phyloP scores from a whole-genome alignment of 805 yeast genomes.

The Ogataea nonfermentans region DNA sequence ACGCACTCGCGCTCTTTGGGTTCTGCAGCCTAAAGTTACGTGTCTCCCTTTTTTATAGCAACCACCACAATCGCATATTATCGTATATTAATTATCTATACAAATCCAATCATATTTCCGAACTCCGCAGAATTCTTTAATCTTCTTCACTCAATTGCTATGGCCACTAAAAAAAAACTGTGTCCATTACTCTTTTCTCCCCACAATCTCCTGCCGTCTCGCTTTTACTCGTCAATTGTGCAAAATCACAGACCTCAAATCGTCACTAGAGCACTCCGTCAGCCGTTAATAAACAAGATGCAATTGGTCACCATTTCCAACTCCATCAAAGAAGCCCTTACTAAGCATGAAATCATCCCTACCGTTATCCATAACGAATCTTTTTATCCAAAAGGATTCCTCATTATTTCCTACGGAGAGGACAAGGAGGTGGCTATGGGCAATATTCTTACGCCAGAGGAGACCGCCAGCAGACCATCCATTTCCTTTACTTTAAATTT shows the following conservation, averaged over 20 bases:
- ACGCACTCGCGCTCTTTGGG: too few relatives aligned
- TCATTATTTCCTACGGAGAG: constrained; percentile 63
- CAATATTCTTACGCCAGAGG: constrained; percentile 60
- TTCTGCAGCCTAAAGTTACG: too few relatives aligned
- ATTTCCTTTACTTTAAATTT: constrained; percentile 59
- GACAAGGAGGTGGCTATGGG: constrained; percentile 72
- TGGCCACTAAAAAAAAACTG: constrained; percentile 7
- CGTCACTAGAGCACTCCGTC: constrained; percentile 1
- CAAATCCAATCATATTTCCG: too few relatives aligned
- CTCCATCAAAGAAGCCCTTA: constrained; percentile 49
- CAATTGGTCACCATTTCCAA: constrained; percentile 50
- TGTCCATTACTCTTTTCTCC: constrained; percentile 1
- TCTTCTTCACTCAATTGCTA: constrained; percentile 3
- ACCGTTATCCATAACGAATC: constrained; percentile 45
- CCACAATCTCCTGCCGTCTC: neutral
- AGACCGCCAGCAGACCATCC: constrained; percentile 66
- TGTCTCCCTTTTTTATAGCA: too few relatives aligned
- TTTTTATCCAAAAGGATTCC: constrained; percentile 47
- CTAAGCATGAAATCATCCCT: constrained; percentile 50
- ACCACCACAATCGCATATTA: neutral
- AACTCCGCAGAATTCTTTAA: constrained; percentile 2
- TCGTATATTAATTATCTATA: too few relatives aligned
- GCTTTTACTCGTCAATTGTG: constrained; percentile 1
- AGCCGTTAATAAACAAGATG: constrained; percentile 14
- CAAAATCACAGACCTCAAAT: neutral